Base-by-base conservation (phyloP, 2,329 filamentous ascomycete genomes). In the Ceratocystiopsis sp. region DNA sequence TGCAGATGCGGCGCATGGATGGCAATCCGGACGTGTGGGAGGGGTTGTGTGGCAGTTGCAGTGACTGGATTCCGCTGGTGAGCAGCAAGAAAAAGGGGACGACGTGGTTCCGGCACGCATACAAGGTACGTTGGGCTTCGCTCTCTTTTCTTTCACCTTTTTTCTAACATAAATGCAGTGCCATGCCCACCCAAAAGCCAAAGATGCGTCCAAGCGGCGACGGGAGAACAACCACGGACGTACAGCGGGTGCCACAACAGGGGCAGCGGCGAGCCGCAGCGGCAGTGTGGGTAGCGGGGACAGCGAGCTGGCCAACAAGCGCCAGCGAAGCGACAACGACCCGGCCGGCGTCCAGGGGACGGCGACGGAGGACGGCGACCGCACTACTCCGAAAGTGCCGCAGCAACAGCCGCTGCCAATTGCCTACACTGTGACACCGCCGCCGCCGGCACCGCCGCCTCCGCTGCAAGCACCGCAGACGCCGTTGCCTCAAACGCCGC, bases 71-170 rank as follows among this genome's bases (percentile, higher is more conserved):
- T 51, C 77, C 80, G 13, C 65, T 87, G 34, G 80, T 86, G 37
- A 87, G 80, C 62, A 85, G 78, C 58, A 89, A 89, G 64, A 89
- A 89, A 67, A 87, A 89, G 64, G 83, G 83, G n/a, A 93, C 84
- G 1, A 87, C 84, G 4, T 93, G 84, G 83, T 93, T 89, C 60
- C 69, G 84, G 50, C 84, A 93, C 60, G 83, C 84, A 39, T 91
- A 91, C 65, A 91, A 89, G 71, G 80, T 83, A 60, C 25, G 35
- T n/a, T 39, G 12, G 14, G 5, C 13, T n/a, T 21, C 14, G 12
- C 9, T 40, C 9, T 14, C 3, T 33, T 33, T 34, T 17, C 14
- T 13, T 40, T 12, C 13, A 6, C 15, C 25, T 32, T 29, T 29
- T 29, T 29, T 29, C 25, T 39, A 18, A 21, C 18, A 41, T 17